phyloP scores from a whole-genome alignment of 345 rosid species.

The Conringia planisiliqua region DNA sequence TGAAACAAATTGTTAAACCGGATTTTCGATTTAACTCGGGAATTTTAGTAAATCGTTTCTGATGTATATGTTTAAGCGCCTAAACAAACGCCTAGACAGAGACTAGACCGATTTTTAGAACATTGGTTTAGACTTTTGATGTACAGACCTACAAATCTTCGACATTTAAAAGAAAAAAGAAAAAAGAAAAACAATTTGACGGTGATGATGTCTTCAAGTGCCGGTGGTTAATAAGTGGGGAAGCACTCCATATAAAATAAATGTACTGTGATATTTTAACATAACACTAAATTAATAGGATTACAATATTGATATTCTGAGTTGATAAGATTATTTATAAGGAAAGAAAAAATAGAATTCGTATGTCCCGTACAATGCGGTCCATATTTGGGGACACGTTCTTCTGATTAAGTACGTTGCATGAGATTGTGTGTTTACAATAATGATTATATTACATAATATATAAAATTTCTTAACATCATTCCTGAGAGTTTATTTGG shows the following conservation, averaged over 20 bases:
- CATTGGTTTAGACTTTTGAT: no score
- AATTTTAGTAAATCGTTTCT: no score
- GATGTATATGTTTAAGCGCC: no score
- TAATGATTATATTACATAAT: neutral
- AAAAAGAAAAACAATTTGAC: neutral
- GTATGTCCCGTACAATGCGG: neutral
- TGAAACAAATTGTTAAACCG: no score
- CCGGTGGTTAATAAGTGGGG: neutral
- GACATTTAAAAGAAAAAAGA: no score
- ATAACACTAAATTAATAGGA: neutral
- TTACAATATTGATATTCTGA: neutral
- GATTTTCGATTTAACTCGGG: no score
- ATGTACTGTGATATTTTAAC: neutral
- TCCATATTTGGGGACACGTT: neutral
- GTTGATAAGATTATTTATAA: neutral
- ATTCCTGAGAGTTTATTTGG: neutral
- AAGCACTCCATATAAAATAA: neutral
- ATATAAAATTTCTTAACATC: neutral
- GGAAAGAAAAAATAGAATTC: neutral
- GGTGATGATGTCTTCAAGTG: neutral
- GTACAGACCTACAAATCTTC: no score
- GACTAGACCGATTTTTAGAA: no score
- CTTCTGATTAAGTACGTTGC: neutral
- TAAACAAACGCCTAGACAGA: no score
- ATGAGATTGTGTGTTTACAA: neutral